Percentiles rank a stretch among this genome's conserved stretches.
These are phyloP conservation scores for Leavenworthia alabamica DNA, from an alignment of 345 rosid genomes.

Conservation along the genomic window DNA sequence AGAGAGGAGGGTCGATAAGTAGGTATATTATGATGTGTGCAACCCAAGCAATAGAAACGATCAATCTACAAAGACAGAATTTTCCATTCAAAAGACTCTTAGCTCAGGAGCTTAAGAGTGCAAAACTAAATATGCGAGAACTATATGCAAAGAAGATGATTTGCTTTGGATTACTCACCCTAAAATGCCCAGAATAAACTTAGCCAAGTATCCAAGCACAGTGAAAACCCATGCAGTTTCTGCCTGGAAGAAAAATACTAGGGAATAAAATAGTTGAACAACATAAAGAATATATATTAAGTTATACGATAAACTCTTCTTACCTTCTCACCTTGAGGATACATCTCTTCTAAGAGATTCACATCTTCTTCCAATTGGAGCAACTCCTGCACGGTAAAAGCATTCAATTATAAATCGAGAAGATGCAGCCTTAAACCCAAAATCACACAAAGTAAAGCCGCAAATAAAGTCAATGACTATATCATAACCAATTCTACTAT, in stretches of 20 bases:
- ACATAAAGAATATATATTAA: background rate
- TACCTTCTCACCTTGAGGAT: constrained; percentile 99
- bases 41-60: constrained; percentile 93
- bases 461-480: background rate
- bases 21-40: constrained; percentile 87
- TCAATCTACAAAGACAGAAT: constrained; percentile 47
- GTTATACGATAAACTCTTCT: background rate
- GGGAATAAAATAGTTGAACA: background rate
- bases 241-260: constrained; percentile 50
- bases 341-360: constrained; percentile 90
- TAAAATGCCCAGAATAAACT: constrained; percentile 70
- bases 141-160: background rate
- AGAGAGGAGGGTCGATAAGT: constrained; percentile 77
- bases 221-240: constrained; percentile 97
- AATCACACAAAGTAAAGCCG: background rate
- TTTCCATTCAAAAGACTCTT: background rate
- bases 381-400: constrained; percentile 53
- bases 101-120: background rate
- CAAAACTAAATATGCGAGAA: background rate
- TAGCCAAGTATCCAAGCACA: constrained; percentile 89
- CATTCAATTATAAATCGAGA: constrained; percentile 2
- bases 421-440: background rate
- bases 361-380: constrained; percentile 96
- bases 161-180: constrained; percentile 50
- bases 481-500: background rate